Evolutionary conservation across 768 basidiomycete genomes (phyloP).

Genomic region (Leucogyrophana mollusca): DNA sequence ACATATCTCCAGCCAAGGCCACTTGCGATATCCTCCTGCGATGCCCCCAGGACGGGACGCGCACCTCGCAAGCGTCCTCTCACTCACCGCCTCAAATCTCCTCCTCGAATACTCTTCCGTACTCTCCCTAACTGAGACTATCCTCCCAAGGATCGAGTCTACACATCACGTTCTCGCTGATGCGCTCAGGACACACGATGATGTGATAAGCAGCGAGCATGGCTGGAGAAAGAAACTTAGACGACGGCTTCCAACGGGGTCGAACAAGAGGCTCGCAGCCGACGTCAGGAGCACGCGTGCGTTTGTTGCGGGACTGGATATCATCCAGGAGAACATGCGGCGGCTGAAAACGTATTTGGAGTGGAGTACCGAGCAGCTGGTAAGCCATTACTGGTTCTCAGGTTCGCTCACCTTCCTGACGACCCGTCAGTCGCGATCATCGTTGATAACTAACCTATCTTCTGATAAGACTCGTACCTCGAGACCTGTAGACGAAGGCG

Average conservation of each 20-base stretch:
- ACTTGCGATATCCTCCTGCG: neutral
- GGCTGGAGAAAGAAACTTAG: conserved; percentile 7
- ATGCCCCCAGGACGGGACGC: conserved; percentile 5
- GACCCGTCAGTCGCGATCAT: too few relatives aligned
- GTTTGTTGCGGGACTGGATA: conserved; percentile 20
- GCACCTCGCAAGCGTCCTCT: conserved; percentile 23
- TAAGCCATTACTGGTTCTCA: conserved; percentile 4
- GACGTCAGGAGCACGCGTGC: conserved; percentile 10
- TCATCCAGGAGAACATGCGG: conserved; percentile 14
- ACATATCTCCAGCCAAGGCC: conserved; percentile 12
- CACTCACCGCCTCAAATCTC: conserved; percentile 28
- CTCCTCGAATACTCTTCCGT: conserved; percentile 31
- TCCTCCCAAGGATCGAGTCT: conserved; percentile 14
- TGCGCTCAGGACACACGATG: neutral
- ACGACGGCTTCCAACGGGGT: neutral
- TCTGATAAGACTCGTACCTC: too few relatives aligned
- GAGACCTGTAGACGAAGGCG: too few relatives aligned
- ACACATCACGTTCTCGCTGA: conserved; percentile 12
- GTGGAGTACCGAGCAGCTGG: conserved; percentile 25
- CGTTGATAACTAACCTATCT: too few relatives aligned
- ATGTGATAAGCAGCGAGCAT: neutral
- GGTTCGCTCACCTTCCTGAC: too few relatives aligned
- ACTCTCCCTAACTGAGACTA: conserved; percentile 15
- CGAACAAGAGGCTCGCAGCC: neutral
- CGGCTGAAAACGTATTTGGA: conserved; percentile 26